phyloP scores from a whole-genome alignment of 352 stramenopile species.

The Pythium volutum region DNA sequence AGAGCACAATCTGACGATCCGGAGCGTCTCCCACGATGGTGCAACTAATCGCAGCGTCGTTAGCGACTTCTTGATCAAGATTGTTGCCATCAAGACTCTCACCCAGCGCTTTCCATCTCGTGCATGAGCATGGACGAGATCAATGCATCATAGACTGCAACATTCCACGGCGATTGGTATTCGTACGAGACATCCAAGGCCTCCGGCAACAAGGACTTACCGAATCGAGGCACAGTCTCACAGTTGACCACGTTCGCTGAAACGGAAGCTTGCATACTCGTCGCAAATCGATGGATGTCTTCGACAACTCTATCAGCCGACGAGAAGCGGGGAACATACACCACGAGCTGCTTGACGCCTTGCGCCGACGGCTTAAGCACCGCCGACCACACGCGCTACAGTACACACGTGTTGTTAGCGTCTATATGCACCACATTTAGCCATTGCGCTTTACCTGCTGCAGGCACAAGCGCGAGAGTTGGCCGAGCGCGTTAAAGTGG shows the following conservation, averaged over 20 bases:
- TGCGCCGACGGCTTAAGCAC: conserved; percentile 9
- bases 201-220: conserved; percentile 3
- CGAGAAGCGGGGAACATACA: conserved; percentile 18
- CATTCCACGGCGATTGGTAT: not conserved
- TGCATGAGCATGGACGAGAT: conserved; percentile 25
- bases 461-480: conserved; percentile 28
- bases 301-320: conserved; percentile 5
- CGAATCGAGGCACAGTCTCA: conserved; percentile 17
- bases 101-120: conserved; percentile 26
- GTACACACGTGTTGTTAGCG: not conserved
- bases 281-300: conserved; percentile 13
- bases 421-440: not conserved
- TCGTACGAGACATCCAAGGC: not conserved
- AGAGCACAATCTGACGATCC: conserved; percentile 26
- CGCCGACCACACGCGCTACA: conserved; percentile 23
- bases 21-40: conserved; percentile 18
- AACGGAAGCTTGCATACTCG: conserved; percentile 8
- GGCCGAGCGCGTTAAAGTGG: conserved; percentile 35
- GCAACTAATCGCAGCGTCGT: no score
- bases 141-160: conserved; percentile 27
- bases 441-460: conserved; percentile 19
- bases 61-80: no score
- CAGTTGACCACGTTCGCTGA: conserved; percentile 12
- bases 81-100: not conserved
- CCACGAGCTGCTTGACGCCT: conserved; percentile 25